Base-by-base conservation (phyloP, 768 basidiomycete species). In the Lactarius vividus region DNA sequence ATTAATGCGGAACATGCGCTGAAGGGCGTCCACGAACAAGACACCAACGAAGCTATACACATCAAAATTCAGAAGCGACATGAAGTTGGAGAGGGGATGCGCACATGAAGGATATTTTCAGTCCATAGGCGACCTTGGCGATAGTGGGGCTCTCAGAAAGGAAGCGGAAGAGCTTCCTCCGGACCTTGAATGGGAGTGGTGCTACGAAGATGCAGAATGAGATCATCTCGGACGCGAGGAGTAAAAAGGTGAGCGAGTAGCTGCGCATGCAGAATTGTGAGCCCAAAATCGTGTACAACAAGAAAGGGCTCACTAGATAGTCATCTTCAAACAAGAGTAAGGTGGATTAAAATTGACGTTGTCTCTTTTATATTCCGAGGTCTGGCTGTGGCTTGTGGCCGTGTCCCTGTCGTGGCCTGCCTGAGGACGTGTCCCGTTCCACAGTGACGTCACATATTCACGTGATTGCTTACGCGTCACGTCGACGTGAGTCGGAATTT, bases 71-170 rank as follows among this genome's bases (percentile, higher is more conserved):
- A 58, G 57, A 18, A 20, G 37, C 37, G 18, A 13, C 28, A 35
- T 18, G 35, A 44, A 15, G 46, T 31, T n/a, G n/a, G 42, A 28
- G 23, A 15, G 15, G n/a, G 26, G 10, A 26, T 15, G 20, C 52
- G 26, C n/a, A 92, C 91, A 97, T 95, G 82, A 96, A 97, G 10
- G 92, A 88, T 66, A 97, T 96, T 76, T 96, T 96, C 73, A 97
- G 82, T 26, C 81, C 94, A 74, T 97, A 97, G 8, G 94, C 92
- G 64, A 96, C 70, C 72, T 95, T 96, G 23, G 91, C 93, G 61
- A 95, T 79, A 64, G 88, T 74, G 62, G 82, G 78, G 58, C 84
- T 92, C 67, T 86, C 85, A 0, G 87, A 84, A 59, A 91, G 81
- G 78, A 89, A 92, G 26, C 76, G 79, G 71, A 96, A 93, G 57